Evolutionary conservation across 1,139 yeast species (phyloP).

Genomic region (Nakaseomyces delphensis): DNA sequence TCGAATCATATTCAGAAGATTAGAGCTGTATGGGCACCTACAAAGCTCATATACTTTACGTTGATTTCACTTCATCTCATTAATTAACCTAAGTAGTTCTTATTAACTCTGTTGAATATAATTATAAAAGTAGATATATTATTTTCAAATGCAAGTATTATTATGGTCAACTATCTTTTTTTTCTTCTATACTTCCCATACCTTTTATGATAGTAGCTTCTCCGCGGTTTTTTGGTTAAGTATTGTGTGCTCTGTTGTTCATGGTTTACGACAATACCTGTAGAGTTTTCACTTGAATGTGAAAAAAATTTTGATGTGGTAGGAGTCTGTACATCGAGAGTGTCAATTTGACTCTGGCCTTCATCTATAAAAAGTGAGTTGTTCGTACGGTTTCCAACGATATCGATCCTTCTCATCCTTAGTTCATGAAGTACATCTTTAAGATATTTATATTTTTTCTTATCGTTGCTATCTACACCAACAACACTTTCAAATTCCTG

Average conservation of each 20-base stretch:
- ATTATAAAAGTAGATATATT: too few relatives aligned
- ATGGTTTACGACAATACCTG: neutral
- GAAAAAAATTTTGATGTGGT: slow-evolving; percentile 19
- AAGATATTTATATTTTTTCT: slow-evolving; percentile 41
- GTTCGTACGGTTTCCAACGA: slow-evolving; percentile 5
- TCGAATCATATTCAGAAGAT: slow-evolving; percentile 37
- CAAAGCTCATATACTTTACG: too few relatives aligned
- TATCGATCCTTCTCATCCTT: slow-evolving; percentile 26
- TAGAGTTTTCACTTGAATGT: slow-evolving; percentile 9
- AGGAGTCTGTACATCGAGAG: slow-evolving; percentile 6
- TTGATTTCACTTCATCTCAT: too few relatives aligned
- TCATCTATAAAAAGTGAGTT: slow-evolving; percentile 2
- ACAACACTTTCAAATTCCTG: slow-evolving; percentile 41
- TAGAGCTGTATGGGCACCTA: too few relatives aligned
- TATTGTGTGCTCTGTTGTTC: slow-evolving; percentile 1
- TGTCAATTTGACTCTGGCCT: slow-evolving; percentile 4
- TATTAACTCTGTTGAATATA: neutral
- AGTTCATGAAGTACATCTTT: slow-evolving; percentile 38
- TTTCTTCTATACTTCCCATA: neutral
- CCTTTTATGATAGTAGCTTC: slow-evolving; percentile 1
- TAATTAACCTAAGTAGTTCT: too few relatives aligned
- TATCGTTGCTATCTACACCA: slow-evolving; percentile 37
- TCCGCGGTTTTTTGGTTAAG: neutral
- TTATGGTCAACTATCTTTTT: neutral
- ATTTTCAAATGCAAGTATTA: too few relatives aligned